These are phyloP conservation scores for Escovopsis weberi DNA, from an alignment of 2,329 filamentous ascomycete species.

Conservation along the genomic window DNA sequence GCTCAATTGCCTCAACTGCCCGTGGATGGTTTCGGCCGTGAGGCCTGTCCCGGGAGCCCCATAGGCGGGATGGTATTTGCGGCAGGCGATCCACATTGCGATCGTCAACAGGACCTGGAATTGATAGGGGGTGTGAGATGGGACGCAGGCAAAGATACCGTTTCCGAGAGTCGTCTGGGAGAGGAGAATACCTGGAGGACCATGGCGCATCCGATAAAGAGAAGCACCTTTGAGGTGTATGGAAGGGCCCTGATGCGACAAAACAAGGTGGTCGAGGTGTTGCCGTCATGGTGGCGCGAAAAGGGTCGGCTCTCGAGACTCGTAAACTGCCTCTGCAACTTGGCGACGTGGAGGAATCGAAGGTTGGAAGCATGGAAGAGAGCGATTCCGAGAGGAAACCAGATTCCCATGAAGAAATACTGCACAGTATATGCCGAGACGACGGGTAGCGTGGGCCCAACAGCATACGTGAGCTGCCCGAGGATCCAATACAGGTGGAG, in stretches of 20 bases:
- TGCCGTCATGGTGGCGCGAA: conserved; percentile 13
- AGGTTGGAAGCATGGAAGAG: conserved; percentile 43
- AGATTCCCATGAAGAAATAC: conserved; percentile 46
- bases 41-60: conserved; percentile 26
- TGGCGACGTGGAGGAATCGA: conserved; percentile 36
- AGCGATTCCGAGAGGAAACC: conserved; percentile 42
- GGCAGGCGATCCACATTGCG: conserved; percentile 40
- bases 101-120: conserved; percentile 36
- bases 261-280: conserved; percentile 14
- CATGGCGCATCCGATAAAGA: conserved; percentile 32
- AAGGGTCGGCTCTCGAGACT: conserved; percentile 7
- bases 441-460: conserved; percentile 25
- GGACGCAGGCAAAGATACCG: background rate
- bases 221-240: conserved; percentile 25
- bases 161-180: background rate
- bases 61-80: conserved; percentile 41
- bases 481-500: conserved; percentile 25
- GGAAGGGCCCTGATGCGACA: conserved; percentile 21
- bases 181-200: conserved; percentile 27
- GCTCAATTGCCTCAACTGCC: conserved; percentile 26
- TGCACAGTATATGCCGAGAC: conserved; percentile 31
- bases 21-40: conserved; percentile 18
- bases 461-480: conserved; percentile 27
- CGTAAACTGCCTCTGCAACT: conserved; percentile 29
- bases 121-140: too few relatives aligned